phyloP scores from a whole-genome alignment of 148 eudicot species.

The Simmondsia chinensis region DNA sequence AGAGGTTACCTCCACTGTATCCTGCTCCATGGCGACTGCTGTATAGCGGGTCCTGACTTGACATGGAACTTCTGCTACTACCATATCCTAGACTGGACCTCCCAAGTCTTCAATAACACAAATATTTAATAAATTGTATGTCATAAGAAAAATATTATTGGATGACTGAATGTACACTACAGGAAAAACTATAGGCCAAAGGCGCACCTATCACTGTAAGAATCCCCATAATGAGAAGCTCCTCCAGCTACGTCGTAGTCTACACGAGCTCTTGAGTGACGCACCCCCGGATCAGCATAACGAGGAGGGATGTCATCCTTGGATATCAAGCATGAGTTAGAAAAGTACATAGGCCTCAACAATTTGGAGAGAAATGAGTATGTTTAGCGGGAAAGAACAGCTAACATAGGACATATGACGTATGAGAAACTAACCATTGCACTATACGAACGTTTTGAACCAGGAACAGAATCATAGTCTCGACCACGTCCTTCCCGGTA shows the following conservation, averaged over 20 bases:
- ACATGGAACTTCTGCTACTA: slow-evolving; percentile 60
- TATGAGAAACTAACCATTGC: slow-evolving; percentile 45
- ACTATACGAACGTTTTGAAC: slow-evolving; percentile 79
- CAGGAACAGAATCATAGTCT: slow-evolving; percentile 71
- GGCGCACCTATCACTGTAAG: slow-evolving; percentile 71
- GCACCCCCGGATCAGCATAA: slow-evolving; percentile 58
- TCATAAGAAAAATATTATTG: neutral
- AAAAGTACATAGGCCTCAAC: no score
- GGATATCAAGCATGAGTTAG: neutral
- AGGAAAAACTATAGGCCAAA: neutral
- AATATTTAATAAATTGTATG: no score
- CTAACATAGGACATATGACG: neutral
- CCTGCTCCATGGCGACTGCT: slow-evolving; percentile 76
- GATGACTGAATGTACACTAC: neutral
- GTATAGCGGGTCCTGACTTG: slow-evolving; percentile 69
- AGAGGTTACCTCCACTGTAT: slow-evolving; percentile 37
- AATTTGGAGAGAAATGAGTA: no score
- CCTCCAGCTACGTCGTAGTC: slow-evolving; percentile 74
- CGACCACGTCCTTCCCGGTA: slow-evolving; percentile 81
- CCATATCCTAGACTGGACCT: slow-evolving; percentile 69
- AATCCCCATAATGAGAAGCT: slow-evolving; percentile 66
- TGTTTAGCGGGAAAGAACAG: no score
- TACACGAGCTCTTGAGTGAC: slow-evolving; percentile 85
- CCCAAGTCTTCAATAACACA: slow-evolving; percentile 41
- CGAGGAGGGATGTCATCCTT: slow-evolving; percentile 88